Evolutionary conservation across 2,329 filamentous ascomycete species (phyloP).

Genomic region (Furcasterigmium furcatum): DNA sequence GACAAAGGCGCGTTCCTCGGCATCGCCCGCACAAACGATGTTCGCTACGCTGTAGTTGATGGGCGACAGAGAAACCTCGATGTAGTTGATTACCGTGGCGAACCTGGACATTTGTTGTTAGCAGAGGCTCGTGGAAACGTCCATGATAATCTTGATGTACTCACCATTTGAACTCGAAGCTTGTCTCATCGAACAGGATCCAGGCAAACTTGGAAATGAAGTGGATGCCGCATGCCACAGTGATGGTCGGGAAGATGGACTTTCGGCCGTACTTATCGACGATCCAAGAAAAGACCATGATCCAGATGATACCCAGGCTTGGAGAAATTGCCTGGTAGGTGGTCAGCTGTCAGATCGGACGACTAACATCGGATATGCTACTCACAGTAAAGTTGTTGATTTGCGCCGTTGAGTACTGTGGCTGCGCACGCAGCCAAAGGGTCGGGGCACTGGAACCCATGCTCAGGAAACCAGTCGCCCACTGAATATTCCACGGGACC

Average conservation of each 20-base stretch:
- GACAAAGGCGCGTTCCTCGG: constrained; percentile 36
- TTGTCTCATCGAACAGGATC: constrained; percentile 1
- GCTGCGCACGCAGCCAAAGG: constrained; percentile 10
- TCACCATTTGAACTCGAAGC: constrained; percentile 9
- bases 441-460: constrained; percentile 6
- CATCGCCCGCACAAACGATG: constrained; percentile 29
- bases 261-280: constrained; percentile 2
- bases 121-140: too few species aligned
- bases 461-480: constrained; percentile 6
- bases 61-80: constrained; percentile 8
- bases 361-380: too few species aligned
- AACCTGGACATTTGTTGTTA: too few species aligned
- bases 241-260: constrained; percentile 5
- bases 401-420: constrained; percentile 5
- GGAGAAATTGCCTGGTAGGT: constrained; percentile 9
- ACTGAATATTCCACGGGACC: constrained; percentile 11
- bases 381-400: constrained; percentile 12
- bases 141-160: too few species aligned
- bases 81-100: constrained; percentile 7
- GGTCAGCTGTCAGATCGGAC: too few species aligned
- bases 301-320: constrained; percentile 8
- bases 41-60: constrained; percentile 30
- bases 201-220: constrained; percentile 6
- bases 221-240: constrained; percentile 1
- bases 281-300: constrained; percentile 4